Conservation (phyloP, 1,139 yeast species). For the Nakaseomyces bracarensis region DNA sequence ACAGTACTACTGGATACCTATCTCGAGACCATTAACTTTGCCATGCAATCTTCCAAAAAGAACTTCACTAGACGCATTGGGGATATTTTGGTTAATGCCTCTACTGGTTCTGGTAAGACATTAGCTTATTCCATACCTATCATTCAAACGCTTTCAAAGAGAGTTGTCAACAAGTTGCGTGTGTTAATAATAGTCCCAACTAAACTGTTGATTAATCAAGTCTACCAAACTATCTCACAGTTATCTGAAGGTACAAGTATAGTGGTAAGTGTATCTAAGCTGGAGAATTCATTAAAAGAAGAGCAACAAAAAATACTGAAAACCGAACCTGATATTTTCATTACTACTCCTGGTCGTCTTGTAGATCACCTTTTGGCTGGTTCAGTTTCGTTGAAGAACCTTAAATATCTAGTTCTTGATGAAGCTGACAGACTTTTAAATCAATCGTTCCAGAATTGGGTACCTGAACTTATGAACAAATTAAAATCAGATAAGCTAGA, state of each 20-base stretch:
- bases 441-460: constrained; percentile 94
- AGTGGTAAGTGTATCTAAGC: constrained; percentile 47
- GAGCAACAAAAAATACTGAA: constrained; percentile 47
- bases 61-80: constrained; percentile 42
- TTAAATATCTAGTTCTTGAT: constrained; percentile 73
- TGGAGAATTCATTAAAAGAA: constrained; percentile 55
- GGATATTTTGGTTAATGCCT: constrained; percentile 81
- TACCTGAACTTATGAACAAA: constrained; percentile 50
- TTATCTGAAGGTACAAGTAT: constrained; percentile 63
- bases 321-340: constrained; percentile 66
- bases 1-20: constrained; percentile 24
- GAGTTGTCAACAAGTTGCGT: constrained; percentile 66
- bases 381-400: constrained; percentile 38
- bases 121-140: constrained; percentile 83
- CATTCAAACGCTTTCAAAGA: constrained; percentile 51
- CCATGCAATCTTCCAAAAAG: constrained; percentile 21
- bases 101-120: constrained; percentile 96
- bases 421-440: constrained; percentile 91
- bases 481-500: constrained; percentile 29
- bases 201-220: constrained; percentile 78
- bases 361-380: constrained; percentile 66
- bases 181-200: constrained; percentile 86
- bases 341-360: constrained; percentile 87
- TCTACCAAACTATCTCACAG: constrained; percentile 51
- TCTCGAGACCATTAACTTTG: constrained; percentile 23